Percentiles rank a stretch among this genome's conserved stretches.
These are phyloP conservation scores for Brassica juncea DNA, from an alignment of 345 rosid genomes.

Conservation along the genomic window DNA sequence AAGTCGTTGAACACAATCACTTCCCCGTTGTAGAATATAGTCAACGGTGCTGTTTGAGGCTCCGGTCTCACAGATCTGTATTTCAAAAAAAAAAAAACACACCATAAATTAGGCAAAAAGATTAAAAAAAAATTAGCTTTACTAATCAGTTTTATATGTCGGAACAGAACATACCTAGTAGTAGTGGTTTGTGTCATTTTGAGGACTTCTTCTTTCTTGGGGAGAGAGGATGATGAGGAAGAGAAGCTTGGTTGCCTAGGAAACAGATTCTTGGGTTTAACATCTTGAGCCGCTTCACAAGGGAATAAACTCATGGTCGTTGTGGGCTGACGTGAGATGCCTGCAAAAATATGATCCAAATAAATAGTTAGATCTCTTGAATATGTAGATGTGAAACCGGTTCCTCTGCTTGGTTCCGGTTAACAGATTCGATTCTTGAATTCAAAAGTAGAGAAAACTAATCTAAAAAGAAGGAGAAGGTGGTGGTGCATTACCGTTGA, in stretches of 20 bases:
- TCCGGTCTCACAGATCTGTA: conserved; percentile 38
- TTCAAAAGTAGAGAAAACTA: background rate
- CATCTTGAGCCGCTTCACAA: conserved; percentile 35
- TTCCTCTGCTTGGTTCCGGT: background rate
- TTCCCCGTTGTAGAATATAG: conserved; percentile 82
- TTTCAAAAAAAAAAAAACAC: conserved; percentile 8
- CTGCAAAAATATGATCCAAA: conserved; percentile 23
- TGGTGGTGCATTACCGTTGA: conserved; percentile 41
- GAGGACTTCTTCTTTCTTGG: conserved; percentile 46
- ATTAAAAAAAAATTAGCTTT: background rate
- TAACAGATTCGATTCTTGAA: background rate
- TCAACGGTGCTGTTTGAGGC: conserved; percentile 63
- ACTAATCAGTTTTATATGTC: background rate
- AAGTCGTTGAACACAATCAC: conserved; percentile 75
- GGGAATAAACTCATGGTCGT: conserved; percentile 76
- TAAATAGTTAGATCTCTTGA: conserved; percentile 4
- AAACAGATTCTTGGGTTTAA: conserved; percentile 63
- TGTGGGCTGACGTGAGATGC: conserved; percentile 33
- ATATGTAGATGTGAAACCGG: background rate
- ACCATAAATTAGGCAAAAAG: conserved; percentile 12
- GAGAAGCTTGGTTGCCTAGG: conserved; percentile 54
- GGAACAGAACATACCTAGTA: conserved; percentile 38
- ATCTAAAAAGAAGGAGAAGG: conserved; percentile 13
- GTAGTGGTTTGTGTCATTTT: conserved; percentile 36
- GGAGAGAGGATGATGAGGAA: conserved; percentile 38